phyloP scores from a whole-genome alignment of 2,329 filamentous ascomycete genomes.

The Neonectria hederae region DNA sequence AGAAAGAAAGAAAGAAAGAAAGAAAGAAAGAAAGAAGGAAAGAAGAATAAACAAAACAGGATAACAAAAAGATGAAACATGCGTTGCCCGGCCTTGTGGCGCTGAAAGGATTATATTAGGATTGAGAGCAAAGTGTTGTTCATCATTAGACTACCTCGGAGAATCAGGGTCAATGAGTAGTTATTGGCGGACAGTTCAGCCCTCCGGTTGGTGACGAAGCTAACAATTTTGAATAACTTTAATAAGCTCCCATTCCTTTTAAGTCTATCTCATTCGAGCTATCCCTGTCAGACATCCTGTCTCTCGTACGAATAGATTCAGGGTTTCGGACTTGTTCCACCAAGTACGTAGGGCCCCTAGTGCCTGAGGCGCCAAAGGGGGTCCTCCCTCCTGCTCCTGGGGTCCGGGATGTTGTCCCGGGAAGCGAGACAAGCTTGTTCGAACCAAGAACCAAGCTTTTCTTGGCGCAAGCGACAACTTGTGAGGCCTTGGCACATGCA shows the following conservation, averaged over 20 bases:
- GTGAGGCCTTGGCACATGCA: constrained; percentile 40
- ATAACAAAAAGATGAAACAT: not conserved
- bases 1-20: too few species aligned
- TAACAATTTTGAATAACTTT: not conserved
- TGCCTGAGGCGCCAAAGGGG: not conserved
- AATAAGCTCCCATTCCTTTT: too few species aligned
- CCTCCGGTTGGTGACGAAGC: not conserved
- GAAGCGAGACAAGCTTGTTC: constrained; percentile 38
- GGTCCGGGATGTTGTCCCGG: constrained; percentile 25
- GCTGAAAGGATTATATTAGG: not conserved
- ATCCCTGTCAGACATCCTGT: not conserved
- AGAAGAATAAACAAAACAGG: not conserved
- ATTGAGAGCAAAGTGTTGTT: not conserved
- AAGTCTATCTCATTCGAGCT: not conserved
- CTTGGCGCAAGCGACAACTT: constrained; percentile 41
- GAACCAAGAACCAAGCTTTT: constrained; percentile 43
- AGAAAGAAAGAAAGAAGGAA: constrained; percentile 3
- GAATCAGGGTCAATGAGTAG: not conserved
- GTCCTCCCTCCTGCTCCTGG: not conserved
- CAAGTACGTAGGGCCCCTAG: not conserved
- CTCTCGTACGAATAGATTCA: not conserved
- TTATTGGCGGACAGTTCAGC: not conserved
- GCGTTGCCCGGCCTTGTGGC: not conserved
- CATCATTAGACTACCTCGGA: not conserved
- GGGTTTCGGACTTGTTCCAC: not conserved